These are phyloP conservation scores for Ascobolus immersus DNA, from an alignment of 495 filamentous ascomycete species.

Conservation along the genomic window DNA sequence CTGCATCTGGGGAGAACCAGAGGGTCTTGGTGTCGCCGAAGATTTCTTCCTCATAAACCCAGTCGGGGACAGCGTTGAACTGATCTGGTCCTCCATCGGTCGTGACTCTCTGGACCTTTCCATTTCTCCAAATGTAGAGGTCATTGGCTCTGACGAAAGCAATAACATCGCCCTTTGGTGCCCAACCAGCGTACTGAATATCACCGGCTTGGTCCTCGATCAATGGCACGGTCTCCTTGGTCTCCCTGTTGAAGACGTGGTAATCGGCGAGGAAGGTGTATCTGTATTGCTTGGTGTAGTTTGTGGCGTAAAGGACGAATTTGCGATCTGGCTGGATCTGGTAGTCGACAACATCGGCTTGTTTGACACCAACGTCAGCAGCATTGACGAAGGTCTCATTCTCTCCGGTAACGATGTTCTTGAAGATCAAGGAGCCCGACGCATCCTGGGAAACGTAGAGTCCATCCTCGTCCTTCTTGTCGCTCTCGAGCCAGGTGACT, in stretches of 20 bases:
- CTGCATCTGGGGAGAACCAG: conserved; percentile 33
- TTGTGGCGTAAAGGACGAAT: conserved; percentile 27
- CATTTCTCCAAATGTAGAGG: conserved; percentile 26
- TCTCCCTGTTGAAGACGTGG: conserved; percentile 24
- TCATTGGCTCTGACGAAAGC: conserved; percentile 33
- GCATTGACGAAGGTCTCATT: conserved; percentile 22
- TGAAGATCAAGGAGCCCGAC: conserved; percentile 21
- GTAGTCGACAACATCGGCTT: conserved; percentile 12
- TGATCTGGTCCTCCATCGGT: conserved; percentile 26
- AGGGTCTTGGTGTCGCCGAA: conserved; percentile 24
- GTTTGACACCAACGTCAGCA: conserved; percentile 8
- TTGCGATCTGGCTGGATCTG: conserved; percentile 20
- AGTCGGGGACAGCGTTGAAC: conserved; percentile 35
- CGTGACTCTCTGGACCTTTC: conserved; percentile 25
- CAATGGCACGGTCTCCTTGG: conserved; percentile 21
- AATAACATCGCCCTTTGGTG: conserved; percentile 22
- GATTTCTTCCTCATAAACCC: conserved; percentile 39
- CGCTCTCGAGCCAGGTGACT: conserved; percentile 22
- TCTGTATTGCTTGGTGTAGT: conserved; percentile 31
- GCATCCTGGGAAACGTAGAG: conserved; percentile 19
- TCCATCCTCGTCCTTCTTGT: conserved; percentile 23
- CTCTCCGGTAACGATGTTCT: conserved; percentile 24
- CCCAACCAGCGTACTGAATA: conserved; percentile 31
- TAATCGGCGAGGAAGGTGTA: conserved; percentile 34
- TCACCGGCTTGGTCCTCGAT: conserved; percentile 25